Percentiles rank a stretch among this genome's conserved stretches.
phyloP scores from a whole-genome alignment of 1,139 yeast species.

The Scheffersomyces titani region DNA sequence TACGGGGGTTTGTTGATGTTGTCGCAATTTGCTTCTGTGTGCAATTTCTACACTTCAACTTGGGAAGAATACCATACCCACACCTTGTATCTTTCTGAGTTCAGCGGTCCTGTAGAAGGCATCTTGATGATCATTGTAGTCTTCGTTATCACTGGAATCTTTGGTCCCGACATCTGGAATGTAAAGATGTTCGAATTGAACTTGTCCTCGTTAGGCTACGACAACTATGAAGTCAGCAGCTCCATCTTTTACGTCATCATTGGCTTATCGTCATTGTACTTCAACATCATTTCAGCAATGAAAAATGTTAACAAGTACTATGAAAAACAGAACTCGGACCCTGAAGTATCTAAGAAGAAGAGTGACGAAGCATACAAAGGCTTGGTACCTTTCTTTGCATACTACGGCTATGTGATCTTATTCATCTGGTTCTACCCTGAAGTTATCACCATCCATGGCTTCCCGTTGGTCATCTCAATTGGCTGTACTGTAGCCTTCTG shows the following conservation, averaged over 20 bases:
- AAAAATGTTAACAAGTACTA: slow-evolving; percentile 64
- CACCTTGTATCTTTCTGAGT: slow-evolving; percentile 71
- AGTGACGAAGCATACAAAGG: slow-evolving; percentile 58
- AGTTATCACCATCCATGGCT: slow-evolving; percentile 45
- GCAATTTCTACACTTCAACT: slow-evolving; percentile 85
- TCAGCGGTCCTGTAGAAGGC: slow-evolving; percentile 96
- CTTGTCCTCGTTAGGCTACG: slow-evolving; percentile 32
- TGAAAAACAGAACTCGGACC: slow-evolving; percentile 20
- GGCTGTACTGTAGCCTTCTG: slow-evolving; percentile 80
- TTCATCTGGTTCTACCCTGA: slow-evolving; percentile 53
- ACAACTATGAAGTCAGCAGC: slow-evolving; percentile 28
- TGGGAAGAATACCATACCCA: slow-evolving; percentile 98
- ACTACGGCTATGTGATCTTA: slow-evolving; percentile 56
- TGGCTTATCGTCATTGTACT: slow-evolving; percentile 60
- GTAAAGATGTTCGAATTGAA: slow-evolving; percentile 32
- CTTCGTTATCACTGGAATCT: slow-evolving; percentile 62
- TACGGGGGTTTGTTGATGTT: slow-evolving; percentile 62
- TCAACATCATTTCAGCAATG: slow-evolving; percentile 74
- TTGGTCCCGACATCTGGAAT: slow-evolving; percentile 74
- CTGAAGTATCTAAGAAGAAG: slow-evolving; percentile 23
- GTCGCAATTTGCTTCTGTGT: slow-evolving; percentile 74
- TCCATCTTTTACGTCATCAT: slow-evolving; percentile 47
- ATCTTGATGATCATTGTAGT: slow-evolving; percentile 62
- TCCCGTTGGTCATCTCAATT: slow-evolving; percentile 66
- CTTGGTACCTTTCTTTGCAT: slow-evolving; percentile 67